phyloP scores from a whole-genome alignment of 306 rosid genomes.

The Betula pendula region DNA sequence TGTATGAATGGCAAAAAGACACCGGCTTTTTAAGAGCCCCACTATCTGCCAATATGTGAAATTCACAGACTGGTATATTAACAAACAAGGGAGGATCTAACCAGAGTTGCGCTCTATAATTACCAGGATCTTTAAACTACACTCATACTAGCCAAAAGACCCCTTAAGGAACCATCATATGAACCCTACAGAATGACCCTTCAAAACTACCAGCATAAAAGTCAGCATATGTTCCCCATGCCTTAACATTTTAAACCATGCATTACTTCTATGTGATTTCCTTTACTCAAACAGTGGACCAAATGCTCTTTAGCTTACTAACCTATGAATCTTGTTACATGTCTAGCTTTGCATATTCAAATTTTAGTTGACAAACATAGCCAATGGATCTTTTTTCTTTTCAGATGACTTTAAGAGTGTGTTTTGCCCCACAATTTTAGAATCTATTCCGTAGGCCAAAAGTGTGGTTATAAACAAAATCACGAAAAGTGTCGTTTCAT shows the following conservation, averaged over 20 bases:
- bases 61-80: not conserved
- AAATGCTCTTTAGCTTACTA: not conserved
- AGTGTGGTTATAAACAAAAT: too few relatives aligned
- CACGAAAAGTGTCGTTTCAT: too few relatives aligned
- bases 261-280: not conserved
- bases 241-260: not conserved
- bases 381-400: too few relatives aligned
- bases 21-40: not conserved
- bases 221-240: not conserved
- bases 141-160: not conserved
- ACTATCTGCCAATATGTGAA: not conserved
- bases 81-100: not conserved
- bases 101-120: not conserved
- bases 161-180: not conserved
- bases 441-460: too few relatives aligned
- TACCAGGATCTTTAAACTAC: not conserved
- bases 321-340: not conserved
- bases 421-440: too few relatives aligned
- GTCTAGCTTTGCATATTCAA: not conserved
- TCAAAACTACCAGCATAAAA: not conserved
- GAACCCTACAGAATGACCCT: not conserved
- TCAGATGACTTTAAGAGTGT: too few relatives aligned
- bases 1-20: conserved; percentile 1
- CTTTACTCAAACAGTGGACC: not conserved
- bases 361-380: not conserved